Evolutionary conservation across 1,284 basidiomycete species (phyloP), one percentile per base, ranked within the genome.

Genomic region (Malassezia arunalokei): DNA sequence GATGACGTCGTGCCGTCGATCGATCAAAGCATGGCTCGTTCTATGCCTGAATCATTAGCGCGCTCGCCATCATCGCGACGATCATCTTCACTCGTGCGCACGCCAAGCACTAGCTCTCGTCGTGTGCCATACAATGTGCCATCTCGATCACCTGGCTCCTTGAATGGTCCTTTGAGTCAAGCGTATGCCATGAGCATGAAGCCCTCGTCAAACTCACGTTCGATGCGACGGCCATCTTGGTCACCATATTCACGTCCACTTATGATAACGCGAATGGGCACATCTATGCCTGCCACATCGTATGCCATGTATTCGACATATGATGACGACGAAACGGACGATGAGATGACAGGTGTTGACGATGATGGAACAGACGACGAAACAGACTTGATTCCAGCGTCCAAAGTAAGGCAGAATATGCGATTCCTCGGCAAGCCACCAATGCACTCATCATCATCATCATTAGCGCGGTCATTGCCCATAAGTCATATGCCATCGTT

Each of bases 311-410:
- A 53, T 49, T 7, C 47, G 14, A 32, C 38, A 8, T 44, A 46
- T 17, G 68, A 70, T 35, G 69, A 71, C 43, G 69, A 72, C 43
- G 68, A 65, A 55, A 69, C 68, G 8, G 68, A 71, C 49, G 69
- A 72, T 24, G 68, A 72, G 51, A 60, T 66, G 59, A 56, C 56
- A 28, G 57, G n/a, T 15, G n/a, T 64, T 48, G 62, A 57, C 39
- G 66, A 64, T 32, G 60, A 64, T 35, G 64, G 57, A 3, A 67
- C 66, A 11, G 67, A 67, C 32, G 66, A 68, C 40, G 68, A 68
- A 33, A 57, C 57, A 6, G 65, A 68, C 29, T 52, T 51, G 40
- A 35, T 15, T 12, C 15, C 33, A 35, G 15, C 33, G 20, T 24
- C 20, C 20, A 24, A 11, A 35, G 2, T 11, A 2, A 35, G 9